Conservation (phyloP, 371 early-diverging fungal genomes). For the Saksenaea vasiformis region DNA sequence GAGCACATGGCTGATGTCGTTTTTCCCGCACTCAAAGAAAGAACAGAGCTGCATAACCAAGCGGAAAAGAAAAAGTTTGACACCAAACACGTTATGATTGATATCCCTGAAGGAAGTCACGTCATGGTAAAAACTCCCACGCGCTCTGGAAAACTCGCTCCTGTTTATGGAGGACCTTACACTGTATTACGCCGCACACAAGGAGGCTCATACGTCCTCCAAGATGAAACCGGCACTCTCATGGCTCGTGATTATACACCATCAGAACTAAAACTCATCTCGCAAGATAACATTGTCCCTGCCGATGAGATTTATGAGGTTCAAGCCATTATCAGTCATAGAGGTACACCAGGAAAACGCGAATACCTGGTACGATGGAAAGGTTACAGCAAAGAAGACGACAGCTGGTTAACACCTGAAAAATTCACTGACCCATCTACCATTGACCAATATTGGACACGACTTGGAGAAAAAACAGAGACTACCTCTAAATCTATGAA, state of each 20-base stretch:
- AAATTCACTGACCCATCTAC: slow-evolving; percentile 9
- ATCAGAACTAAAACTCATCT: slow-evolving; percentile 13
- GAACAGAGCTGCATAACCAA: too few species aligned
- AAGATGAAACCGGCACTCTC: slow-evolving; percentile 12
- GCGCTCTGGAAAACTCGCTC: background rate
- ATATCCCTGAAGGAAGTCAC: background rate
- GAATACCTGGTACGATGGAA: slow-evolving; percentile 12
- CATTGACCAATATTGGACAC: slow-evolving; percentile 4
- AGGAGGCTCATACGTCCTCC: slow-evolving; percentile 16
- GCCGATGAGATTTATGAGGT: slow-evolving; percentile 9
- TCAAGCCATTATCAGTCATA: slow-evolving; percentile 6
- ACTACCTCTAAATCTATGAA: background rate
- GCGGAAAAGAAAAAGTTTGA: too few species aligned
- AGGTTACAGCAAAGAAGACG: slow-evolving; percentile 1
- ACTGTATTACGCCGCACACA: slow-evolving; percentile 13
- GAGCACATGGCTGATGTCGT: slow-evolving; percentile 19
- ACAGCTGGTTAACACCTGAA: slow-evolving; percentile 10
- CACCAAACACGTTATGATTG: too few species aligned
- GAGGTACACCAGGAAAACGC: background rate
- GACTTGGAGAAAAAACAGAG: background rate
- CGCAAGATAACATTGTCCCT: slow-evolving; percentile 9
- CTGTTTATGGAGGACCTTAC: slow-evolving; percentile 17
- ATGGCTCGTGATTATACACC: slow-evolving; percentile 14
- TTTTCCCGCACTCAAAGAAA: slow-evolving; percentile 8
- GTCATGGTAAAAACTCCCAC: slow-evolving; percentile 10